These are phyloP conservation scores for Mariannaea elegans DNA, from an alignment of 2,329 filamentous ascomycete species.

Conservation along the genomic window DNA sequence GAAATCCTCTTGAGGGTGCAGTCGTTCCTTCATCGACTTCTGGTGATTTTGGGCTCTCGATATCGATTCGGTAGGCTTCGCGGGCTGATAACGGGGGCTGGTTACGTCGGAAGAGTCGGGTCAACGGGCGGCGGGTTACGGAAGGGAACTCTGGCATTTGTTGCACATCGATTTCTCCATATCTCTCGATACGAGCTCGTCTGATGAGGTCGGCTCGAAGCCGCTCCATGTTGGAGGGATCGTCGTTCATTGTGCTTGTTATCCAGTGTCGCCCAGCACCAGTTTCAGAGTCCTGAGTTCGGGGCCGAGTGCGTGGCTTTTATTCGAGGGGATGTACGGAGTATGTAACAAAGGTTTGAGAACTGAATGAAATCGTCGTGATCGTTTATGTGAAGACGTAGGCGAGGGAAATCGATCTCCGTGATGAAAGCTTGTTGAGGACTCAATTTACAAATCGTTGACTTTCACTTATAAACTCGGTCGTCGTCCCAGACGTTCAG, in stretches of 20 bases:
- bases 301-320: neutral
- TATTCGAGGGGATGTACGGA: neutral
- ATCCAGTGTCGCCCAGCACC: neutral
- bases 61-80: slow-evolving; percentile 35
- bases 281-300: too few relatives aligned
- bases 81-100: slow-evolving; percentile 25
- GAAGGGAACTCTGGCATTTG: slow-evolving; percentile 11
- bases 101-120: slow-evolving; percentile 30
- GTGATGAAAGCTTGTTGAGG: neutral
- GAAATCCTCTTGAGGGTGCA: neutral
- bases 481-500: slow-evolving; percentile 8
- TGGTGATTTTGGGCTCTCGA: slow-evolving; percentile 59
- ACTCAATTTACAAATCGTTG: neutral
- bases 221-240: slow-evolving; percentile 42
- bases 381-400: neutral
- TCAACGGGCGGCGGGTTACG: slow-evolving; percentile 22
- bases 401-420: too few relatives aligned
- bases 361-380: neutral
- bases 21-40: slow-evolving; percentile 16
- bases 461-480: neutral
- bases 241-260: slow-evolving; percentile 31
- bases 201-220: slow-evolving; percentile 45
- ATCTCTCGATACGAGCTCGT: slow-evolving; percentile 42
- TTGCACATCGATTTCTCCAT: slow-evolving; percentile 22
- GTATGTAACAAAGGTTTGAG: neutral